A percentile compares a stretch with the other conserved stretches of the same genome.
These are phyloP conservation scores for Lasiodiplodia citricola DNA, from an alignment of 2,329 filamentous ascomycete species.

Conservation along the genomic window DNA sequence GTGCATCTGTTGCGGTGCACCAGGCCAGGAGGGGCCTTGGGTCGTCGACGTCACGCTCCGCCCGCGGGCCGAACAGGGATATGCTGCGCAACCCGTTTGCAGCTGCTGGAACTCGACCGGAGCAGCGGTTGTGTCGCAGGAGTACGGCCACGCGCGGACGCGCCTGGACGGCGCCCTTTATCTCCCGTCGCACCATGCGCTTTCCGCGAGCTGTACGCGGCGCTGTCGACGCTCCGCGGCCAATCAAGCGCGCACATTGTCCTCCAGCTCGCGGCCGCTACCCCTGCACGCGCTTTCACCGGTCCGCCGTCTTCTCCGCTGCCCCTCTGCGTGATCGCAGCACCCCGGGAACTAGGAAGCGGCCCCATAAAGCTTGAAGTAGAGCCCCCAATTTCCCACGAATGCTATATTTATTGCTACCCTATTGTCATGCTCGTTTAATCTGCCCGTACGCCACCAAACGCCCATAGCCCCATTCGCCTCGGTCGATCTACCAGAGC, in stretches of 20 bases:
- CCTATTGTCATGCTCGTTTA: slow-evolving; percentile 13
- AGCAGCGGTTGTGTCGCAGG: background rate
- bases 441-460: background rate
- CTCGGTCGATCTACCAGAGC: slow-evolving; percentile 8
- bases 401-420: slow-evolving; percentile 16
- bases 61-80: slow-evolving; percentile 21
- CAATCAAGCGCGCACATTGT: slow-evolving; percentile 23
- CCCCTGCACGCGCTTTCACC: slow-evolving; percentile 1
- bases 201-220: background rate
- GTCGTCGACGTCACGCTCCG: slow-evolving; percentile 15
- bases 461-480: slow-evolving; percentile 12
- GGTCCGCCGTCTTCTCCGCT: background rate
- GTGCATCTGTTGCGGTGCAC: slow-evolving; percentile 9
- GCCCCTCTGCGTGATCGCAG: background rate
- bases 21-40: background rate
- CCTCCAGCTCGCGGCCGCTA: slow-evolving; percentile 4
- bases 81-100: slow-evolving; percentile 4
- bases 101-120: background rate
- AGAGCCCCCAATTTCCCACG: background rate
- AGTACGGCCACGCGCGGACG: background rate
- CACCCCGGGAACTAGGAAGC: background rate
- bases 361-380: slow-evolving; percentile 18
- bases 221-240: background rate
- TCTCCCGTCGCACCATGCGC: slow-evolving; percentile 19
- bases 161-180: slow-evolving; percentile 9